Conservation (phyloP, 1,284 basidiomycete genomes). For the Tilletia indica region DNA sequence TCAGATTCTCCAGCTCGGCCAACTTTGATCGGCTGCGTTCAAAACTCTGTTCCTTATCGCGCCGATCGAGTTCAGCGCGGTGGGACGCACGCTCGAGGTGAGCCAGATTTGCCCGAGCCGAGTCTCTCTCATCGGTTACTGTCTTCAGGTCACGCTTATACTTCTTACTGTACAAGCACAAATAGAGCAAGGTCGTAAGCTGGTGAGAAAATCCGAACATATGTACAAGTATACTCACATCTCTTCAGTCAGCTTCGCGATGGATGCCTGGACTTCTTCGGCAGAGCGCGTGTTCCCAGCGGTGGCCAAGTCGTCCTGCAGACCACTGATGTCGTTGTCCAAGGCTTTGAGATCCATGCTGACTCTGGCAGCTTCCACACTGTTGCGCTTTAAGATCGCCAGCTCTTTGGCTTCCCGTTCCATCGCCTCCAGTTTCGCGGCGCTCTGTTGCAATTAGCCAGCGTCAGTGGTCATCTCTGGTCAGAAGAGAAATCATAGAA, state of each 20-base stretch:
- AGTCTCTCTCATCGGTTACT: constrained; percentile 31
- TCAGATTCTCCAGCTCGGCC: constrained; percentile 5
- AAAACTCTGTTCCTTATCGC: not conserved
- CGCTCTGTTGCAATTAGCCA: not conserved
- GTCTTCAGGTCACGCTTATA: constrained; percentile 41
- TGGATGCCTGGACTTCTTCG: constrained; percentile 5
- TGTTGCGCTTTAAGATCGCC: constrained; percentile 1
- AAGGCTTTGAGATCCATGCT: not conserved
- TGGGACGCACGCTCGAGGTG: constrained; percentile 36
- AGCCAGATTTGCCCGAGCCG: constrained; percentile 33
- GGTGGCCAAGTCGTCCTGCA: not conserved
- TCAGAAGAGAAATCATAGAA: not conserved
- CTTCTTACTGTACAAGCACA: constrained; percentile 23
- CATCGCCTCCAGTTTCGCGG: not conserved
- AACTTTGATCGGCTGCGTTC: constrained; percentile 1
- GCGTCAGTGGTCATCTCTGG: not conserved
- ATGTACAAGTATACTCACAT: constrained; percentile 21
- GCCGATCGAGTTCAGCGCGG: constrained; percentile 30
- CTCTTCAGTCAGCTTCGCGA: constrained; percentile 28
- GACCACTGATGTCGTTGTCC: not conserved
- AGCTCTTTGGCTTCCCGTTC: constrained; percentile 4
- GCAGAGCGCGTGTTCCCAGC: constrained; percentile 4
- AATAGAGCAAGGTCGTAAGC: not conserved
- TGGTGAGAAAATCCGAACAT: too few species aligned
- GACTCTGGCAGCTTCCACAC: not conserved